Percentiles rank a stretch among this genome's conserved stretches.
phyloP scores from a whole-genome alignment of 1,284 basidiomycete species.

The Cryptococcus sp. region DNA sequence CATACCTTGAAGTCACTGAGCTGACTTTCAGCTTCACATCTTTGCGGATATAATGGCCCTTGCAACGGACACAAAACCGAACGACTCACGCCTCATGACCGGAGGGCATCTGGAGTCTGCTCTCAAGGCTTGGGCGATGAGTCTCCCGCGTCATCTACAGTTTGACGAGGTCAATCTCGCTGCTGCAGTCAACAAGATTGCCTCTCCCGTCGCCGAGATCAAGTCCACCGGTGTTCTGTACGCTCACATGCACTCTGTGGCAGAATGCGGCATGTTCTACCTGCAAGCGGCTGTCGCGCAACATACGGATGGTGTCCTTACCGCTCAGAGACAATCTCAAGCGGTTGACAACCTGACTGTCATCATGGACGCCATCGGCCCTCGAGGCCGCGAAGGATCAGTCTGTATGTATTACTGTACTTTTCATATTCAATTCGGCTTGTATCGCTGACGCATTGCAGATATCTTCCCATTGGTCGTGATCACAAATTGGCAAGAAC shows the following conservation, averaged over 20 bases:
- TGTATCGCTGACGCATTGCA: constrained; percentile 4
- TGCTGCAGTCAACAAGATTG: constrained; percentile 40
- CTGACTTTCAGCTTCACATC: constrained; percentile 28
- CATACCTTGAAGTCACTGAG: background rate
- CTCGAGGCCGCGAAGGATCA: constrained; percentile 45
- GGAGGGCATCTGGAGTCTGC: constrained; percentile 14
- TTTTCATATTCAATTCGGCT: background rate
- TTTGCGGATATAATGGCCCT: constrained; percentile 44
- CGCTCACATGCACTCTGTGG: constrained; percentile 55
- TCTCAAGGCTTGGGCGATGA: constrained; percentile 50
- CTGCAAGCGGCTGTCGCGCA: constrained; percentile 48
- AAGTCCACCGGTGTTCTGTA: constrained; percentile 52
- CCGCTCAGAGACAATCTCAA: constrained; percentile 48
- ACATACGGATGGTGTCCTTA: constrained; percentile 27
- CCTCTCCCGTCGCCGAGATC: constrained; percentile 41
- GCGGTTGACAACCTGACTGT: constrained; percentile 52
- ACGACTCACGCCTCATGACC: constrained; percentile 10
- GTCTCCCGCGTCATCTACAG: constrained; percentile 50
- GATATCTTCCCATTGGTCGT: constrained; percentile 47
- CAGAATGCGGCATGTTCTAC: constrained; percentile 56
- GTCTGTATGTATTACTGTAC: constrained; percentile 41
- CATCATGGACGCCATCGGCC: constrained; percentile 46
- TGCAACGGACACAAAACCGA: constrained; percentile 16
- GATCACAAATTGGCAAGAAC: constrained; percentile 46
- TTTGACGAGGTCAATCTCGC: constrained; percentile 55